These are phyloP conservation scores for Bromus sterilis DNA, from an alignment of 176 grass and related monocot genomes.

Conservation along the genomic window DNA sequence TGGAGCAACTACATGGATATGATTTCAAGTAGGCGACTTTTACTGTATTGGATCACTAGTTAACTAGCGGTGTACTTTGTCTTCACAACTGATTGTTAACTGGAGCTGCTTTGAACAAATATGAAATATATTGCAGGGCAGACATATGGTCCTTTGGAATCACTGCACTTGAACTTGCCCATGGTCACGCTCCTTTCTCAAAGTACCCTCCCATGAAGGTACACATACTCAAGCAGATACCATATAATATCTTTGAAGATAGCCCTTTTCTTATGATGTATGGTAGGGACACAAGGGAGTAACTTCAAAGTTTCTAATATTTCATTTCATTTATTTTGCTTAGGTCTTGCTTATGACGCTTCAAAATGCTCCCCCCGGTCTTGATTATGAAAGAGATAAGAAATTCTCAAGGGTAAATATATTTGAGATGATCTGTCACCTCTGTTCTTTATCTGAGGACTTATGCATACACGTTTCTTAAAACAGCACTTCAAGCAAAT, in stretches of 20 bases:
- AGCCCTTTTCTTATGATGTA: not conserved
- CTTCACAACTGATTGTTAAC: slow-evolving; percentile 2
- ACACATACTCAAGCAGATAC: slow-evolving; percentile 1
- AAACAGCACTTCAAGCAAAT: slow-evolving; percentile 89
- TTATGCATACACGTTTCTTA: slow-evolving; percentile 6
- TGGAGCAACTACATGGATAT: slow-evolving; percentile 88
- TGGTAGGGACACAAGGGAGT: not conserved
- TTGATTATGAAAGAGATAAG: slow-evolving; percentile 85
- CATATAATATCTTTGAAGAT: not conserved
- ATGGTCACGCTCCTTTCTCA: slow-evolving; percentile 96
- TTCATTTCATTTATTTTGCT: not conserved
- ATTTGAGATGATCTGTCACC: not conserved
- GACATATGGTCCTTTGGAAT: slow-evolving; percentile 99
- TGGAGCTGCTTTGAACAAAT: slow-evolving; percentile 5
- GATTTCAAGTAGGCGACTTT: slow-evolving; percentile 78
- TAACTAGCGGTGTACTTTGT: slow-evolving; percentile 4
- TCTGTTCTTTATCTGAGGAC: not conserved
- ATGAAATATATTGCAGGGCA: slow-evolving; percentile 59
- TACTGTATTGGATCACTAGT: not conserved
- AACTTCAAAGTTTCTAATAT: not conserved
- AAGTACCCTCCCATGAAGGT: slow-evolving; percentile 98
- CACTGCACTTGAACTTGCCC: slow-evolving; percentile 96
- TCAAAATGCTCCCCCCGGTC: slow-evolving; percentile 85
- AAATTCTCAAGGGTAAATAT: slow-evolving; percentile 80
- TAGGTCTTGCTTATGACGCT: slow-evolving; percentile 96